Base-by-base conservation (phyloP, 768 basidiomycete genomes). In the Suillus variegatus region DNA sequence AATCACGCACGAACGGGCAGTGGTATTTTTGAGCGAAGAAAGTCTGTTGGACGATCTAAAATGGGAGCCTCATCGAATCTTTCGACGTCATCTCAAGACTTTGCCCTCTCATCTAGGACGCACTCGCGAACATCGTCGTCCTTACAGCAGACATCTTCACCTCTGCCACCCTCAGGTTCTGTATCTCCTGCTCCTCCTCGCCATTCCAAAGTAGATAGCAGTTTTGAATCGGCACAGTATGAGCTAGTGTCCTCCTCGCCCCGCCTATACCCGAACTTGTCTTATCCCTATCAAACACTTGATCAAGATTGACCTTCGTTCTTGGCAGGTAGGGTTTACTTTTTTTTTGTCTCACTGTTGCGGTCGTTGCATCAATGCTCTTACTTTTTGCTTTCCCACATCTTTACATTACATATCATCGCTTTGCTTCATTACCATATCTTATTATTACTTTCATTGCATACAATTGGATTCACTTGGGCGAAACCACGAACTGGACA, bases 171-270 rank as follows among this genome's bases (percentile, higher is more conserved):
- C 35, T 62, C 71, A 52, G 65, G 64, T 38, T 73, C 75, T 62
- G 65, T 67, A 40, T 77, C 78, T 44, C 74, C 75, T 18, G 72
- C 71, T 61, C 58, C 65, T 57, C 73, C 73, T 60, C 71, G 70
- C 68, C 66, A 69, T 62, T 70, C 72, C 41, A 65, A 71, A 18
- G 60, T 65, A 64, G 80, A 78, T 58, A 82, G 82, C 44, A 88
- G 86, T 71, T 82, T 88, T 64, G 89, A 92, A 69, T 81, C 78
- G 16, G 86, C 87, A 18, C 87, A 89, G 70, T 90, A 89, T 70
- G 90, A 91, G 76, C 83, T 88, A 44, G 82, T 89, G 38, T 52
- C 51, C 28, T 83, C 85, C 28, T 81, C 70, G 25, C 88, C 47
- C 82, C 82, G 76, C 77, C 78, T 69, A 74, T 76, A 66, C 64